Evolutionary conservation across 163 green algal species (phyloP), one percentile per base, ranked within the genome.

Genomic region (Volvox carteri): DNA sequence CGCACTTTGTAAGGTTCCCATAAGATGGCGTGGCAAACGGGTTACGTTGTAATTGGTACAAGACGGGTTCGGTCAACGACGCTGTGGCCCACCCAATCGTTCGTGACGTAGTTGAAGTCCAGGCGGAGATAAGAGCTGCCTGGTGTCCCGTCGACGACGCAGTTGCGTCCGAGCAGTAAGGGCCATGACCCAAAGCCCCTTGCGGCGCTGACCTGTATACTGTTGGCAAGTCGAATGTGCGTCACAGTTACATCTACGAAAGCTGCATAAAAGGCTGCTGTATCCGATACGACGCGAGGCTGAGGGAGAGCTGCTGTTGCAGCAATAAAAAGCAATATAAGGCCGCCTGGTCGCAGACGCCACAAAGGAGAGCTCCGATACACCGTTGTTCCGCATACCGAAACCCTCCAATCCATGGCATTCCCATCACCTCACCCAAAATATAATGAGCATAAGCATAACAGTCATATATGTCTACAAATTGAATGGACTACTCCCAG

Each of bases 81-180:
- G 25, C 75, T n/a, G 68, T 19, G 8, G 8, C 54, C 28, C 54
- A 84, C 75, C 75, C 42, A 14, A 48, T 68, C 50, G 60, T 84
- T 70, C n/a, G 23, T 68, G 42, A 48, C 75, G 33, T 52, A 70
- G 30, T 16, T 84, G 30, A 84, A 70, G 50, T 84, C 73, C 14
- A 80, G 73, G 25, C 42, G 42, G 44, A 44, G 73, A 42, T 80
- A 80, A 14, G 73, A 65, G 39, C 44, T 46, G 7, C 7, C 35
- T 33, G 65, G 65, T 46, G 65, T 21, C 3, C 52, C 77, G 23
- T 85, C 52, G 0, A 85, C 11, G 9, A 85, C 6, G 1, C 58
- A 42, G 35, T 39, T 37, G 19, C 77, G 77, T 4, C 33, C 35
- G 19, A 85, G 35, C 18, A 73, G 18, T 25, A 73, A 21, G 25